These are phyloP conservation scores for Rhizopogon vesiculosus DNA, from an alignment of 768 basidiomycete species.

Conservation along the genomic window DNA sequence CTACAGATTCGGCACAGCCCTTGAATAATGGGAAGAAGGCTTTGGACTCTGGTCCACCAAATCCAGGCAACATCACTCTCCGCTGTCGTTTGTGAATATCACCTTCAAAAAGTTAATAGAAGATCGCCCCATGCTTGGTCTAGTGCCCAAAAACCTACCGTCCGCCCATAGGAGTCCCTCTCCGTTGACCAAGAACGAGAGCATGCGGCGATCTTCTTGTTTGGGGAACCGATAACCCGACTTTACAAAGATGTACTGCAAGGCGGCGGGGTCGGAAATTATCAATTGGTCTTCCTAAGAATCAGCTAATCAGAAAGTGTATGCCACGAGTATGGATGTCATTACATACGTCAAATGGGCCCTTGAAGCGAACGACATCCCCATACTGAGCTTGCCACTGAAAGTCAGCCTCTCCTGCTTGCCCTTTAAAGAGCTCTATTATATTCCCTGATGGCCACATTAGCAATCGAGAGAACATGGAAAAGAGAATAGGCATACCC, in stretches of 20 bases:
- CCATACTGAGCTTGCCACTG: constrained; percentile 27
- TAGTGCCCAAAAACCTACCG: constrained; percentile 25
- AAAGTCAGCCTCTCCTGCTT: constrained; percentile 21
- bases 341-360: constrained; percentile 19
- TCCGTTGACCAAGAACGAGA: constrained; percentile 20
- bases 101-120: constrained; percentile 11
- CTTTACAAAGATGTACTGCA: constrained; percentile 34
- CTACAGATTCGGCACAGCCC: constrained; percentile 26
- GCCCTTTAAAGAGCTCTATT: constrained; percentile 20
- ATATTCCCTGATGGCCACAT: constrained; percentile 20
- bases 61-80: constrained; percentile 51
- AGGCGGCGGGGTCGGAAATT: constrained; percentile 44
- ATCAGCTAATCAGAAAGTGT: constrained; percentile 7
- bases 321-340: neutral
- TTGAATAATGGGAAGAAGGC: constrained; percentile 48
- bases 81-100: constrained; percentile 48
- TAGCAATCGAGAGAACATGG: constrained; percentile 14
- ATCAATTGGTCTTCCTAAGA: constrained; percentile 40
- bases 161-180: constrained; percentile 36
- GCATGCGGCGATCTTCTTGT: constrained; percentile 18
- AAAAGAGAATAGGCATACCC: constrained; percentile 5
- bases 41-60: constrained; percentile 47
- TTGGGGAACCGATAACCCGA: constrained; percentile 41
- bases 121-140: neutral
- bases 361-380: constrained; percentile 22